Evolutionary conservation across 2,329 filamentous ascomycete genomes (phyloP), one percentile per base, ranked within the genome.

Genomic region (Apiospora arundinis): DNA sequence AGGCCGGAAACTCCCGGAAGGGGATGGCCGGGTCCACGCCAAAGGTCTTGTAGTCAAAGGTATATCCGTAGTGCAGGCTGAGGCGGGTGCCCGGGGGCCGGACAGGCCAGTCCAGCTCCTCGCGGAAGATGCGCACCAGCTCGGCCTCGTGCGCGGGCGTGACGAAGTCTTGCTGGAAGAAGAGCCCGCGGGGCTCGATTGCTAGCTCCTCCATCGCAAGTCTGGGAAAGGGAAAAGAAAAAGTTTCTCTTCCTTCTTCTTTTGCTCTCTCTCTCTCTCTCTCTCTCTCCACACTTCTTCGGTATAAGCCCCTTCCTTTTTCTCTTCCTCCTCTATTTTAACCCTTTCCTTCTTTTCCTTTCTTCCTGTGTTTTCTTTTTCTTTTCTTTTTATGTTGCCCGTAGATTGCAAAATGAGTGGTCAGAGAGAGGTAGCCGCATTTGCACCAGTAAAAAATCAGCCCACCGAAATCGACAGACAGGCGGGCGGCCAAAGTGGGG

Each of bases 21-120:
- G 86, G 85, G 0, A 84, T 84, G 11, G 84, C 79, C 0, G 82
- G 80, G 74, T 89, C 87, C 32, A 89, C 83, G 0, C 85, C 86
- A 72, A 89, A 89, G 0, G 87, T 89, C 75, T 87, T 88, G 76
- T 89, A 89, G 81, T 87, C 85, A 75, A 89, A 89, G 0, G 85
- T 87, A 76, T 88, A 87, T 69, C 87, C 87, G 74, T 86, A 89
- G 76, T 89, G 87, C 0, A 89, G 80, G 0, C 87, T 88, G 2
- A 85, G 76, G 4, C 87, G 83, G 3, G 84, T 85, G n/a, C 56
- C 56, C 8, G 56, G 28, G 42, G 78, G 74, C 40, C 84, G 82
- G 6, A 80, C 79, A 46, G 85, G 85, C 87, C 87, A 88, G 42
- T 80, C 73, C 18, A 88, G 80, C 65, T 85, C 77, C 71, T 83